Evolutionary conservation across 805 yeast species (phyloP), one percentile per base, ranked within the genome.

Genomic region (Maudiozyma barnettii): DNA sequence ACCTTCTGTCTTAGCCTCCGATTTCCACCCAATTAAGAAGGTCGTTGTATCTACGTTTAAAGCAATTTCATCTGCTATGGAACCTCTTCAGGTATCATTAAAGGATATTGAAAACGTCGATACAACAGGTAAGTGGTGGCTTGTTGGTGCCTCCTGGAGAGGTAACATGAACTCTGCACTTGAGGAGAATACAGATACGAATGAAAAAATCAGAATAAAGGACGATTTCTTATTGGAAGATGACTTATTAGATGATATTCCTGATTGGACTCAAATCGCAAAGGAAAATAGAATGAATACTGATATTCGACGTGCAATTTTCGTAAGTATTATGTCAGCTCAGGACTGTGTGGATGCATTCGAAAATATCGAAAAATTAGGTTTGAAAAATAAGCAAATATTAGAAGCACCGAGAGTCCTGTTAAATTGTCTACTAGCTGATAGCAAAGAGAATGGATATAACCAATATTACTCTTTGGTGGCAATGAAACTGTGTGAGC

Each of bases 91-190:
- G 54, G 98, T 93, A 0, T 70, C 86, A 2, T 40, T 55, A 19
- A 81, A 79, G 41, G 99, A 93, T 67, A 88, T 93, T 48, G 79
- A 77, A 43, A 79, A 77, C 51, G 74, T 87, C 21, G 85, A 82
- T 13, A 77, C 82, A 0, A 79, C 80, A 53, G 99, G 99, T 48
- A 93, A 91, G 66, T 93, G 99, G 99, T 93, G 99, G 99, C 72
- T 93, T 30, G 91, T 93, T 29, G 99, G 99, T 44, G 86, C 98
- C 1, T 96, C 99, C 0, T 93, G 97, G 96, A 86, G 80, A 58
- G 96, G 96, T 2, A 68, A 71, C 47, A 72, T 66, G 40, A 62
- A 55, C 4, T 51, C 55, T 7, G 61, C 62, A 2, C 57, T 62
- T 23, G 63, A 59, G 20, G 60, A 55, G 2, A 54, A 55, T 2